Evolutionary conservation across 2,329 filamentous ascomycete species (phyloP).

Genomic region (Verticillium longisporum): DNA sequence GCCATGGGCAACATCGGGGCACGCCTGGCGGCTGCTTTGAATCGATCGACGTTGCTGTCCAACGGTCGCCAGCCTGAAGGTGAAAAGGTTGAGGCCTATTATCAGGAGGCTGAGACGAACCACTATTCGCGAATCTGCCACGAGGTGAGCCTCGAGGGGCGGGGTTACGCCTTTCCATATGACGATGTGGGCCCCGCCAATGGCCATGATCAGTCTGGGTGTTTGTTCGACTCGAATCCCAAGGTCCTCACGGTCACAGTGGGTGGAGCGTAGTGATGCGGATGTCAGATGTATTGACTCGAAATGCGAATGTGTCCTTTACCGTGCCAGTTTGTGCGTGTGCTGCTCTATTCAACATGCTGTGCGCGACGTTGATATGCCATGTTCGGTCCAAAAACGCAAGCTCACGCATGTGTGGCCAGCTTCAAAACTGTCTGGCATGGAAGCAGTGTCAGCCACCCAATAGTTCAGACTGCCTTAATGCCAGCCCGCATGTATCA

Average conservation of each 20-base stretch:
- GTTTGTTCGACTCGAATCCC: constrained; percentile 50
- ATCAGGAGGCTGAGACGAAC: constrained; percentile 49
- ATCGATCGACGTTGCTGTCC: constrained; percentile 60
- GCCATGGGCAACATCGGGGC: constrained; percentile 60
- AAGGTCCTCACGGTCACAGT: constrained; percentile 48
- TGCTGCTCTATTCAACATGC: background rate
- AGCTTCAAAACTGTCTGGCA: too few relatives aligned
- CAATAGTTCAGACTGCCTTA: too few relatives aligned
- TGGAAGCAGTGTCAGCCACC: too few relatives aligned
- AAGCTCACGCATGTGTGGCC: too few relatives aligned
- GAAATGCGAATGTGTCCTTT: background rate
- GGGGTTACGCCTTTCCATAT: constrained; percentile 66
- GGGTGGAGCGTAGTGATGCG: constrained; percentile 29
- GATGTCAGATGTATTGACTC: background rate
- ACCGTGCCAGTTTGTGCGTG: background rate
- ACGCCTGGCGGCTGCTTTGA: constrained; percentile 68
- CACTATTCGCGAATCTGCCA: constrained; percentile 63
- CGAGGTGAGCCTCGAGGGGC: constrained; percentile 47
- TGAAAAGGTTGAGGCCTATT: constrained; percentile 43
- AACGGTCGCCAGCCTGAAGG: constrained; percentile 45
- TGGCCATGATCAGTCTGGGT: constrained; percentile 54
- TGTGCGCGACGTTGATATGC: background rate
- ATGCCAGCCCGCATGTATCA: too few relatives aligned
- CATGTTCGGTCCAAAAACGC: background rate
- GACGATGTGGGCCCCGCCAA: constrained; percentile 57